Base-by-base conservation (phyloP, 1,284 basidiomycete species). In the Sphagnurus paluster region DNA sequence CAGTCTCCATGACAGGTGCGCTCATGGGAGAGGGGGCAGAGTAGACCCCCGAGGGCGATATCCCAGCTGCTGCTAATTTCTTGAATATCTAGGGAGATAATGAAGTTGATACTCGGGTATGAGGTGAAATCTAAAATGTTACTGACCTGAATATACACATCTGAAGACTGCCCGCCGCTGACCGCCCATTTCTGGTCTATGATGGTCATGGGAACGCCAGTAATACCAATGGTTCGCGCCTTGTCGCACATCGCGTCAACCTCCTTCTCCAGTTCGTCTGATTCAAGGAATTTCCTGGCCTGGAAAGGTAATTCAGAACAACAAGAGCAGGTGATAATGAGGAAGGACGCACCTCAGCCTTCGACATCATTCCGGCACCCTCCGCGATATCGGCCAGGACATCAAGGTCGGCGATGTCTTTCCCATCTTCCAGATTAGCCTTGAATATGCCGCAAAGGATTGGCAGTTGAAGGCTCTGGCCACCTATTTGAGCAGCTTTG, bases 161-260 rank as follows among this genome's bases (percentile, higher is more conserved):
- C 85, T 29, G 78, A 76, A 5, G 80, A 72, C 62, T 90, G 88
- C 3, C 82, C 83, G 4, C 88, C 88, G 38, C 80, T 84, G 37
- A 91, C 71, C 7, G 84, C 86, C 85, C 87, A 91, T 56, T 82
- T 82, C 14, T 81, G 79, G 58, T 90, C 84, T 53, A 93, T 84
- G 59, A 91, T 80, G 37, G 82, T 81, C 67, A 90, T 81, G 2
- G 90, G 90, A 5, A 92, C 87, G 26, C 90, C 89, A 0, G 78
- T 86, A 42, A 93, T 80, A 16, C 88, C 88, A 48, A 81, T 81
- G 26, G 72, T 71, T 50, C 80, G 78, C 16, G 85, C 87, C 29
- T 84, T 78, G 6, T 76, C 70, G 49, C 84, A 79, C 71, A 85
- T 80, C n/a, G 71, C 70, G 49, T 83, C 72, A 1, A 92, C 84